Evolutionary conservation across 1,284 basidiomycete species (phyloP), one percentile per base, ranked within the genome.

Genomic region (Filobasidium uniguttulatum): DNA sequence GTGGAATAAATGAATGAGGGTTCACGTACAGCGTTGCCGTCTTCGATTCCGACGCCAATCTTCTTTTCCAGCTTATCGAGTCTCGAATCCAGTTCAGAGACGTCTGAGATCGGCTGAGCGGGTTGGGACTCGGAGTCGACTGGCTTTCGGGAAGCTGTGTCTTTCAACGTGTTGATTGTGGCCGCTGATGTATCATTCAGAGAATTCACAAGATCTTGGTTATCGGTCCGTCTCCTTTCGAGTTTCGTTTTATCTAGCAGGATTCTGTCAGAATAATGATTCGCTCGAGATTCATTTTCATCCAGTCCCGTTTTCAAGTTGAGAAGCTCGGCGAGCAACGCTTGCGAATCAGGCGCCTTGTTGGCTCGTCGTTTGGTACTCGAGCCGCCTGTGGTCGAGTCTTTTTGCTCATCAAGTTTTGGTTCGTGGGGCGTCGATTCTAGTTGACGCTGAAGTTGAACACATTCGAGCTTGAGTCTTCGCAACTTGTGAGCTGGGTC

Each of bases 1-100:
- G 38, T 55, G 55, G 19, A 63, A 57, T 43, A 55, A 64, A 48
- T 54, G 61, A 50, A 28, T 7, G 9, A 3, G 6, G 7, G 26
- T 41, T 43, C 23, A 28, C 40, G 26, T 29, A 43, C 40, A 14
- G 25, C 14, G 17, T 15, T 17, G 14, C 15, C 40, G 19, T 12
- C 15, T 9, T 43, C 40, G 25, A 43, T 38, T 55, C 55, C 56
- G 58, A 62, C 60, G 3, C 89, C 89, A 22, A 94, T 73, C 14
- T 84, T 58, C 54, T 77, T 78, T 63, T 94, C 89, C 17, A 93
- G 71, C 52, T 81, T 77, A 7, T 83, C 81, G 1, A 94, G 74
- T 12, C 89, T 77, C 59, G 72, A 74, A 64, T 93, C 88, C 63
- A 90, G 75, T 48, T 84, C 82, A 2, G 79, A 75, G 28, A 84